Evolutionary conservation across 352 stramenopile species (phyloP), one percentile per base, ranked within the genome.

Genomic region (Globisporangium canariense): DNA sequence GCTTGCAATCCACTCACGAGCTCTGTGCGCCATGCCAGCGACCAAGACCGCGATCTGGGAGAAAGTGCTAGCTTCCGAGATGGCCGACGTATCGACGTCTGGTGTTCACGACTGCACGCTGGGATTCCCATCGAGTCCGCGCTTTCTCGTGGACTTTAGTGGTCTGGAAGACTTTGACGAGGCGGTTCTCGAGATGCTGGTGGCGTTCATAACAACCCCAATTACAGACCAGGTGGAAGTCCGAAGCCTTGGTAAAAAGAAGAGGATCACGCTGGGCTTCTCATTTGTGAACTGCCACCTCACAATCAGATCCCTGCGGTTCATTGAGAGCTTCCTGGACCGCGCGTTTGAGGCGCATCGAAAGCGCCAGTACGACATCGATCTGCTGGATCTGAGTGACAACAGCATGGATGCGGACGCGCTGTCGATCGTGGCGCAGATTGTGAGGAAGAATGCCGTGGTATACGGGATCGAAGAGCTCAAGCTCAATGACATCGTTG

Each of bases 401-500:
- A 61, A 61, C 40, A 40, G 22, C 20, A 38, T 61, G 38, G 1
- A 34, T 2, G 20, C 34, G 0, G 1, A 10, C 4, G 55, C 13
- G 22, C 22, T 61, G 14, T 38, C 16, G 25, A 47, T 61, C 40
- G 55, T 61, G 14, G 55, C 55, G 6, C 18, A 11, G 6, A 52
- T 61, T 47, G 55, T 41, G 18, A 18, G 4, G 40, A 61, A 50
- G 40, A 51, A 47, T 22, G 22, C 22, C 14, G 55, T 22, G 50
- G 14, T 36, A 7, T 40, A 52, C 38, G n/a, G 32, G 10, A 47
- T 61, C 9, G 13, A 40, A 25, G 55, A 61, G 18, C 55, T 61
- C 38, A 61, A 61, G 25, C 55, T 61, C 55, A 61, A 41, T 22
- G 50, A 51, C 55, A 61, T 61, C 40, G 55, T 61, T 16, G 13